Conservation (phyloP, 441 rosid genomes). For the Arabidopsis lyrata region DNA sequence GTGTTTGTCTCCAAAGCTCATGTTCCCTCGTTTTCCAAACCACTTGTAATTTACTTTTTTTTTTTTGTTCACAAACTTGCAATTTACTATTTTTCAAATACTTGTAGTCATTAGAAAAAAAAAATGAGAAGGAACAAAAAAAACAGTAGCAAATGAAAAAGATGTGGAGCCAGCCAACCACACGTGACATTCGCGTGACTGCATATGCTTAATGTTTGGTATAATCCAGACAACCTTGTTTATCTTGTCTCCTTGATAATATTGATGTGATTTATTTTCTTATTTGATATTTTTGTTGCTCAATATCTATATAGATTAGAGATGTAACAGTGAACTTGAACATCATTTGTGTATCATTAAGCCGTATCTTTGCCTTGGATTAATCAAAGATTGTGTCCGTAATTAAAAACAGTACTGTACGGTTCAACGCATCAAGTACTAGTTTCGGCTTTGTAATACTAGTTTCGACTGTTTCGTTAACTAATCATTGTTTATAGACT, state of each 20-base stretch:
- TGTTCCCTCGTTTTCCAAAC: slow-evolving; percentile 40
- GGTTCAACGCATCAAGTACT: slow-evolving; percentile 47
- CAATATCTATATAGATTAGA: background rate
- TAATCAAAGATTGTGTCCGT: slow-evolving; percentile 44
- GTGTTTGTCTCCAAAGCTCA: slow-evolving; percentile 33
- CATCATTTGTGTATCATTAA: slow-evolving; percentile 21
- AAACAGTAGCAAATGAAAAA: background rate
- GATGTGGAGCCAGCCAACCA: slow-evolving; percentile 29
- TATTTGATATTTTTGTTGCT: slow-evolving; percentile 15
- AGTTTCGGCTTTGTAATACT: slow-evolving; percentile 27
- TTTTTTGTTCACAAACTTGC: too few species aligned
- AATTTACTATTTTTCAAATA: background rate
- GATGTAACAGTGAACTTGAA: slow-evolving; percentile 39
- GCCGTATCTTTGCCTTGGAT: slow-evolving; percentile 46
- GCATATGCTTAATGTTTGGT: slow-evolving; percentile 34
- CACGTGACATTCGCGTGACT: slow-evolving; percentile 46
- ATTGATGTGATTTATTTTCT: slow-evolving; percentile 13
- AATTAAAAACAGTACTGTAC: slow-evolving; percentile 30
- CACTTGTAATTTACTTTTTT: background rate
- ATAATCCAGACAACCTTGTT: slow-evolving; percentile 47
- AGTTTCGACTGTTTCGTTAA: slow-evolving; percentile 4
- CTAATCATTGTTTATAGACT: slow-evolving; percentile 41
- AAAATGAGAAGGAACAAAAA: background rate
- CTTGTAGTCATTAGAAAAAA: background rate
- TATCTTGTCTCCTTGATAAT: slow-evolving; percentile 39